phyloP scores from a whole-genome alignment of 176 grass and related monocot genomes.

The Hsuehochloa calcarea region DNA sequence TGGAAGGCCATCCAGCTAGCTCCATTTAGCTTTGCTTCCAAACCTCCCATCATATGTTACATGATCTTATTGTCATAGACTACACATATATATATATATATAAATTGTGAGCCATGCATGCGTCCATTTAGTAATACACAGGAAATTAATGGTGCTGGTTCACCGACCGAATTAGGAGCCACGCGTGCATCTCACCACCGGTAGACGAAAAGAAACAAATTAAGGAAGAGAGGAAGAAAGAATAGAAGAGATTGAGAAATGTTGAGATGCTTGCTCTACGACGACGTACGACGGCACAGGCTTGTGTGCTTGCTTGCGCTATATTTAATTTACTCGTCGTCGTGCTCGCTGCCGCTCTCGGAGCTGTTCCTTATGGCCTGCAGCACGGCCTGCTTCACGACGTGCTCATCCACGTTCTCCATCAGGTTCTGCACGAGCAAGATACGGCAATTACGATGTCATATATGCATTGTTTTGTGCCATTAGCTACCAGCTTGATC shows the following conservation, averaged over 20 bases:
- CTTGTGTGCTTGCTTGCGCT: neutral
- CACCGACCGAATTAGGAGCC: neutral
- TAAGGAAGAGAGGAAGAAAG: neutral
- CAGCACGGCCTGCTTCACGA: constrained; percentile 79
- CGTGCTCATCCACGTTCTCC: constrained; percentile 62
- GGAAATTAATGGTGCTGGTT: neutral
- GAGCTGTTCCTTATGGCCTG: constrained; percentile 67
- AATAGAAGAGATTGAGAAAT: constrained; percentile 6
- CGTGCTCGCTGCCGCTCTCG: constrained; percentile 32
- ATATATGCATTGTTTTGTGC: neutral
- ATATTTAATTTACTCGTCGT: constrained; percentile 16
- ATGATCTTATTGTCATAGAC: constrained; percentile 16
- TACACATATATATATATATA: neutral
- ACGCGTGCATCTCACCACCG: neutral
- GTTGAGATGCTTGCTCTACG: neutral
- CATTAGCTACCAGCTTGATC: neutral
- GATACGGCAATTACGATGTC: neutral
- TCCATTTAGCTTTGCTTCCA: constrained; percentile 19
- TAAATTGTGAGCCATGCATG: neutral
- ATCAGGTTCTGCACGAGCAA: constrained; percentile 46
- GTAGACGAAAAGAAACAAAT: neutral
- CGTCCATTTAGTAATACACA: constrained; percentile 11
- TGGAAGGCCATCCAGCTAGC: neutral
- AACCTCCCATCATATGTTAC: neutral
- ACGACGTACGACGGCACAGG: neutral